Evolutionary conservation across 352 stramenopile species (phyloP).

Genomic region (Phytophthora pistaciae): DNA sequence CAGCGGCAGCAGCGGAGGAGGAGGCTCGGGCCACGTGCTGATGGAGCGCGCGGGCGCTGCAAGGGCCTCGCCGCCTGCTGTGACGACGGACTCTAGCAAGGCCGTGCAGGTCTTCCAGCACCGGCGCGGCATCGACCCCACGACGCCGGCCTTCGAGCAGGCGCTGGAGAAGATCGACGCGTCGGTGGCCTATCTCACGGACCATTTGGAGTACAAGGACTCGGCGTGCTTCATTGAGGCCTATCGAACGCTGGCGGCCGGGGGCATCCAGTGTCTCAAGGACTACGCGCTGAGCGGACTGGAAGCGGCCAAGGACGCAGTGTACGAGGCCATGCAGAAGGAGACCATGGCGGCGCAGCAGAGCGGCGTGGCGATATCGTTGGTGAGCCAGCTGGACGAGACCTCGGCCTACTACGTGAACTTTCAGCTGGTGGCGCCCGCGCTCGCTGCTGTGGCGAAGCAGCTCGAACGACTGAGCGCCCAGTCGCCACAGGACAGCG

Average conservation of each 20-base stretch:
- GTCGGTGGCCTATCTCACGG: slow-evolving; percentile 67
- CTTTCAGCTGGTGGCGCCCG: slow-evolving; percentile 76
- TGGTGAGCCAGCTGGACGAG: slow-evolving; percentile 60
- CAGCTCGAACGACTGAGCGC: slow-evolving; percentile 66
- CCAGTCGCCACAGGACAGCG: slow-evolving; percentile 40
- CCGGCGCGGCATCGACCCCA: slow-evolving; percentile 77
- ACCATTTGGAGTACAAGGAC: slow-evolving; percentile 80
- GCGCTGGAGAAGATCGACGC: slow-evolving; percentile 79
- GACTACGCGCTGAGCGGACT: slow-evolving; percentile 78
- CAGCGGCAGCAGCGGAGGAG: neutral
- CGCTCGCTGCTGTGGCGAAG: slow-evolving; percentile 61
- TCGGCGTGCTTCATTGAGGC: slow-evolving; percentile 77
- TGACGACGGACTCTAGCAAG: slow-evolving; percentile 21
- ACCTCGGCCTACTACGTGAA: slow-evolving; percentile 83
- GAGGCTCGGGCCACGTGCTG: slow-evolving; percentile 11
- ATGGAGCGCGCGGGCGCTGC: slow-evolving; percentile 24
- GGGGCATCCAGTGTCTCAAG: slow-evolving; percentile 71
- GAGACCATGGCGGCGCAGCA: slow-evolving; percentile 11
- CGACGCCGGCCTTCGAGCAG: slow-evolving; percentile 60
- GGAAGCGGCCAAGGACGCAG: slow-evolving; percentile 73
- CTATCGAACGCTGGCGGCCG: slow-evolving; percentile 70
- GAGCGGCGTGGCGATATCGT: slow-evolving; percentile 16
- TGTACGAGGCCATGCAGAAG: slow-evolving; percentile 64
- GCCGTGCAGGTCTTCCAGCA: slow-evolving; percentile 84
- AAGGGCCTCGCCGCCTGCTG: neutral